Base-by-base conservation (phyloP, 768 basidiomycete species). In the Leccinum sublutescens region DNA sequence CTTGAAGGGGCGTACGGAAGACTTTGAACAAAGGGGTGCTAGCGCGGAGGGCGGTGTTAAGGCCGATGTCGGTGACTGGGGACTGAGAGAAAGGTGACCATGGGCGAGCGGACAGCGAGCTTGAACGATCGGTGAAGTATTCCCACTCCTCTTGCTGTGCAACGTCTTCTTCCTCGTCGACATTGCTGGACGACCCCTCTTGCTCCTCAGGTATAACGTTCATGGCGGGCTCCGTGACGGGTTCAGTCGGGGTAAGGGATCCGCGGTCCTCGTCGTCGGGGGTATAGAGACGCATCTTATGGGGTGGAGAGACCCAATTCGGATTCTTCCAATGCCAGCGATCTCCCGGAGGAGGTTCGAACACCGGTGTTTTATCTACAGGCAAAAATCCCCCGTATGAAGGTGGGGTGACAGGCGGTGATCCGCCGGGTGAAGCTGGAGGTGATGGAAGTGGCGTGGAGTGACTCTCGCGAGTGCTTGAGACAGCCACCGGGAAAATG, bases 261-360 rank as follows among this genome's bases (percentile, higher is more conserved):
- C 45, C 62, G 19, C 62, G 61, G 14, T 69, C 71, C 12, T 57
- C 40, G 4, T 68, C 62, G n/a, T 59, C 62, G 5, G 66, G 72
- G 25, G 62, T 68, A 36, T 67, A 56, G 12, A 64, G 43, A 19
- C 68, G 70, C 62, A 55, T 61, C 49, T 72, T 71, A 31, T 55
- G 68, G 38, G 72, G 70, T 1, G 72, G 72, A 27, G 72, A 75
- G 29, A 69, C 59, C 72, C 72, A 73, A 34, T 73, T 73, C 3
- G 72, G 72, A 55, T 73, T 73, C 50, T 55, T 72, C 72, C 72
- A 73, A 50, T 75, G 72, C 72, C 72, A 73, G 17, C 65, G 64
- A 10, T 66, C 29, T 48, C 74, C 74, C 1, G 68, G 68, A 34
- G 72, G 72, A 40, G 71, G 62, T 31, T 63, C 67, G 23, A 73